Conservation (phyloP, 495 filamentous ascomycete species). For the Penicillium goetzii region DNA sequence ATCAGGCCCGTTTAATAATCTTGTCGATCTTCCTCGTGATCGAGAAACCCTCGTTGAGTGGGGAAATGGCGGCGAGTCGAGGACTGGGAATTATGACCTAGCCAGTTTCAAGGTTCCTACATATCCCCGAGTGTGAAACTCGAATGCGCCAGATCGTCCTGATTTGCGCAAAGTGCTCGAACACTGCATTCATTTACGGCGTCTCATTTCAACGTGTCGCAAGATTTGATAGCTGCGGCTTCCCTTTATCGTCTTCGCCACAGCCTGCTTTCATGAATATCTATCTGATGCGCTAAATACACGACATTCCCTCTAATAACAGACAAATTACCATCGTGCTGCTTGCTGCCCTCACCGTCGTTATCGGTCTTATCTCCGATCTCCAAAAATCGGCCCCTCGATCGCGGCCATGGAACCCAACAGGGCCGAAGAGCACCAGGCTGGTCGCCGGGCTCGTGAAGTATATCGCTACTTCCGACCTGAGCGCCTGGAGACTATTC, state of each 20-base stretch:
- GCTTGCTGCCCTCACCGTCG: too few relatives aligned
- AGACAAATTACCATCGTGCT: too few relatives aligned
- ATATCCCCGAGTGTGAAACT: background rate
- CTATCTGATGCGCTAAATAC: too few relatives aligned
- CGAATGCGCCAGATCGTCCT: too few relatives aligned
- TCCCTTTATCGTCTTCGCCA: too few relatives aligned
- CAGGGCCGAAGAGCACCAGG: conserved; percentile 26
- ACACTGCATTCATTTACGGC: too few relatives aligned
- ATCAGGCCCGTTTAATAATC: background rate
- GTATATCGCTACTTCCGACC: conserved; percentile 54
- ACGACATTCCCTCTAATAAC: too few relatives aligned
- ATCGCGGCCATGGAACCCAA: background rate
- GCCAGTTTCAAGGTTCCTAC: background rate
- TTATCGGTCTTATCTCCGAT: background rate
- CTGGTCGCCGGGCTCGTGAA: conserved; percentile 47
- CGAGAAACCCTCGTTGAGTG: background rate
- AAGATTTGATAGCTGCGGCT: too few relatives aligned
- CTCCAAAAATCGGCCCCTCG: background rate
- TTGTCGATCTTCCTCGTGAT: background rate
- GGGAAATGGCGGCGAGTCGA: background rate
- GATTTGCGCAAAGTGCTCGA: too few relatives aligned
- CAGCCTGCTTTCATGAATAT: too few relatives aligned
- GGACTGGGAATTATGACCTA: background rate
- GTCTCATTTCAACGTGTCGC: too few relatives aligned
- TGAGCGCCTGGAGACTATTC: conserved; percentile 19